Evolutionary conservation across 1,284 basidiomycete genomes (phyloP), one percentile per base, ranked within the genome.

Genomic region (Athelia sp.): DNA sequence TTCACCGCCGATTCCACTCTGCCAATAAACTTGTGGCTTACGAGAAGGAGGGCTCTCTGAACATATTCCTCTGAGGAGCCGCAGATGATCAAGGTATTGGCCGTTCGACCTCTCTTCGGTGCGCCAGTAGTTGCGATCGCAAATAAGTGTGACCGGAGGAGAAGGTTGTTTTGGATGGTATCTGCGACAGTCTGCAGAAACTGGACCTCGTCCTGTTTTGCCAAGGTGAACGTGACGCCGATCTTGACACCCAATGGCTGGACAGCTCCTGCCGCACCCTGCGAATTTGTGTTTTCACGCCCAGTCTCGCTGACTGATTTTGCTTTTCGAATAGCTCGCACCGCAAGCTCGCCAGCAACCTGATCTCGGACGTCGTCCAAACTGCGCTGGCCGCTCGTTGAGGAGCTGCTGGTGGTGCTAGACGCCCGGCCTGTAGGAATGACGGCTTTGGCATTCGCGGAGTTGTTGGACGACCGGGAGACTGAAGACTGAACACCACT

Each of bases 21-120:
- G 3, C 77, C 79, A 19, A 84, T 66, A 58, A 89, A 82, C 62
- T 87, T 87, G 31, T 82, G 74, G 50, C 67, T 69, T 15, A 76
- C 71, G 51, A 88, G 75, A 14, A 84, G 70, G n/a, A 77, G 71
- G 1, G 84, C 82, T 21, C 84, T 78, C 49, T 82, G 74, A 18
- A 87, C 72, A 47, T 78, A 74, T 6, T 75, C 72, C 10, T 71
- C 65, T 1, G 74, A 72, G 10, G 81, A 79, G 15, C 76, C 76
- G 49, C 74, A 75, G 51, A 88, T 70, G 52, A 86, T 66, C 4
- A 88, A 64, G 1, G 75, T 71, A 48, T 72, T 75, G 40, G 63
- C 53, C 52, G n/a, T 54, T 29, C 26, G 26, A 50, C 6, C 58
- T 52, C 18, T 60, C 57, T 42, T 54, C 47, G 8, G 52, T 54